phyloP scores from a whole-genome alignment of 2,329 filamentous ascomycete genomes.

The Botrytis byssoidea region DNA sequence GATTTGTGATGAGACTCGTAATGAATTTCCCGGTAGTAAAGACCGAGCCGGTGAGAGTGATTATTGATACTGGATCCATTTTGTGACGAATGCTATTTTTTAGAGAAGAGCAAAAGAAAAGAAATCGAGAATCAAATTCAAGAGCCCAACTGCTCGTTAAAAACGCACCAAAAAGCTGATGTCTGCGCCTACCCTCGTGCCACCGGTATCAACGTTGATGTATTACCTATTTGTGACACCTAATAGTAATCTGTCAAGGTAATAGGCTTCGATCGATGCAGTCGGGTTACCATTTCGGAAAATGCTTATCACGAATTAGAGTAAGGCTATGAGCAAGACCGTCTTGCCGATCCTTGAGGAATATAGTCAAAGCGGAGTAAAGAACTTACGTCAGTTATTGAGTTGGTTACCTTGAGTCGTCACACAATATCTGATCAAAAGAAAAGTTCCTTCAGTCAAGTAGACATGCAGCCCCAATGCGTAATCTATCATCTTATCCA shows the following conservation, averaged over 20 bases:
- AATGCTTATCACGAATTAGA: too few species aligned
- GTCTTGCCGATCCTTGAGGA: background rate
- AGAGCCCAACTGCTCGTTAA: background rate
- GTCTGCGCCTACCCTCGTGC: background rate
- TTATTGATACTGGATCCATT: background rate
- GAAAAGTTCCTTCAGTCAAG: too few species aligned
- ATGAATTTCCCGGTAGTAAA: background rate
- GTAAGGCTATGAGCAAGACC: background rate
- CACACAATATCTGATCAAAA: background rate
- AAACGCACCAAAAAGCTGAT: background rate
- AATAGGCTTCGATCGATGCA: background rate
- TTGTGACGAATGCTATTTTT: background rate
- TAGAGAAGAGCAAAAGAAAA: background rate
- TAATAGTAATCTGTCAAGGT: background rate
- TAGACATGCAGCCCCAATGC: too few species aligned
- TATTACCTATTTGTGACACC: background rate
- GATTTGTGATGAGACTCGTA: background rate
- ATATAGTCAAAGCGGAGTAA: background rate
- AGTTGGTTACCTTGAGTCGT: background rate
- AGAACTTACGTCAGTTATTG: background rate
- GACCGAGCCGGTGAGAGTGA: background rate
- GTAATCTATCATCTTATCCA: too few species aligned
- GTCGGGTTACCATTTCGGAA: background rate
- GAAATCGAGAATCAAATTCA: background rate
- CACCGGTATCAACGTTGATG: background rate